phyloP scores from a whole-genome alignment of 2,329 filamentous ascomycete genomes.

The Calonectria naviculata region DNA sequence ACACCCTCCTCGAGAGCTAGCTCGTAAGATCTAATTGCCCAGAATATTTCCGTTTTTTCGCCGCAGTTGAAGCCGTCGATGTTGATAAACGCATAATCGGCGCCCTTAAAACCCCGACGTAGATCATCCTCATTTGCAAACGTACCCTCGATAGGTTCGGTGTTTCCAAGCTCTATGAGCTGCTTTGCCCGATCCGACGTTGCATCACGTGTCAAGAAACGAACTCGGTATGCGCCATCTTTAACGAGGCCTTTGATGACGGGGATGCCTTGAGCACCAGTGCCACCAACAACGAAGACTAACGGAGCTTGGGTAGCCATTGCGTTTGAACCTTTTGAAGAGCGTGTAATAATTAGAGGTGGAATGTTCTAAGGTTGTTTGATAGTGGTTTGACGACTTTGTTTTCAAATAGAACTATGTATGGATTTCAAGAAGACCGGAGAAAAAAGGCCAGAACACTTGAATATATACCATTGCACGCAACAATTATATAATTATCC shows the following conservation, averaged over 20 bases:
- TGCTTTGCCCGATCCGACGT: background rate
- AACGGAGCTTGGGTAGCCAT: constrained; percentile 1
- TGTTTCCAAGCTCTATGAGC: background rate
- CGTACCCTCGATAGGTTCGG: background rate
- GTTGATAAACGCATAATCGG: constrained; percentile 22
- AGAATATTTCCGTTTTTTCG: constrained; percentile 27
- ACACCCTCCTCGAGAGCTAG: constrained; percentile 31
- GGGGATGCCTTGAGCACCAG: constrained; percentile 23
- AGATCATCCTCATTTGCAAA: constrained; percentile 19
- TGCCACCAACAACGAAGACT: constrained; percentile 20
- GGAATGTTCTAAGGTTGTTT: background rate
- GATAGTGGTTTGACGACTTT: no score
- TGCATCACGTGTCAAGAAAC: constrained; percentile 18
- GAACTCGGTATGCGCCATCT: constrained; percentile 10
- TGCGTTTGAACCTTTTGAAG: background rate
- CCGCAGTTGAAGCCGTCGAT: constrained; percentile 23
- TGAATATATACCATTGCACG: background rate
- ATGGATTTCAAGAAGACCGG: no score
- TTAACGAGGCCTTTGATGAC: constrained; percentile 13
- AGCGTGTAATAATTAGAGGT: background rate
- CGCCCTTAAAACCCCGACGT: background rate
- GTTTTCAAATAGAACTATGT: no score
- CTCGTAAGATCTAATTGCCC: constrained; percentile 18
- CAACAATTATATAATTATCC: background rate
- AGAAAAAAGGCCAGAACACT: background rate